These are phyloP conservation scores for Wallacemonas rigidus DNA, from an alignment of 208 protist species.

Conservation along the genomic window DNA sequence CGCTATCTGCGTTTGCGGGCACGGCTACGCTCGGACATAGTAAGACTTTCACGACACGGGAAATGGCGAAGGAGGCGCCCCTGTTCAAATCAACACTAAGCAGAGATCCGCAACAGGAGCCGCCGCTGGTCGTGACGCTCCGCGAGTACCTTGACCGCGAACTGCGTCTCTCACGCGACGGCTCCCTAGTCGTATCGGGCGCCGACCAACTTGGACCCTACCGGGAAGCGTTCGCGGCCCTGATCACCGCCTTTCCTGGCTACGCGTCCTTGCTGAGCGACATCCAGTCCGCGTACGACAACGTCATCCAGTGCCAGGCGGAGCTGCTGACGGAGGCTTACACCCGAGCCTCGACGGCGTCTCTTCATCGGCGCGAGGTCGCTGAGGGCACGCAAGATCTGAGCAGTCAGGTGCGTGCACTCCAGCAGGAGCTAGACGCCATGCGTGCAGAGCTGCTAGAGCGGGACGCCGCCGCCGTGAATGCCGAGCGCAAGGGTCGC, in stretches of 20 bases:
- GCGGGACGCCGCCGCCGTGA: conserved; percentile 26
- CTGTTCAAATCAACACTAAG: conserved; percentile 14
- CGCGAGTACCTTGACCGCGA: conserved; percentile 50
- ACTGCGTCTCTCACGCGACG: conserved; percentile 25
- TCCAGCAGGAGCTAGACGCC: conserved; percentile 38
- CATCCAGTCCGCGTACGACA: conserved; percentile 80
- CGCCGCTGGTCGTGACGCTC: conserved; percentile 31
- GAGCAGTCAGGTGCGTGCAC: conserved; percentile 24
- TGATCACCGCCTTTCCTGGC: conserved; percentile 67
- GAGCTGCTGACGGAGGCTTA: conserved; percentile 60
- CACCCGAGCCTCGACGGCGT: conserved; percentile 12
- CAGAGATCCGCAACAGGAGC: conserved; percentile 19
- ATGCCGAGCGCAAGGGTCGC: conserved; percentile 1
- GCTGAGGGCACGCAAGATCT: conserved; percentile 17
- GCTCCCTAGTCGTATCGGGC: conserved; percentile 22
- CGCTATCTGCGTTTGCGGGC: not conserved
- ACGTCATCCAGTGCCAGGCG: conserved; percentile 77
- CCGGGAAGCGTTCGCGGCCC: conserved; percentile 71
- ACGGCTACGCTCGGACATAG: conserved; percentile 7
- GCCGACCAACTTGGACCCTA: conserved; percentile 65
- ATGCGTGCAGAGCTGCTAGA: conserved; percentile 36
- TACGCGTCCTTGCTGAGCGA: conserved; percentile 71
- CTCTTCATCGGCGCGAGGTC: conserved; percentile 29
- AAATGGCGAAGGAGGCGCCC: conserved; percentile 18
- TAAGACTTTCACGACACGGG: conserved; percentile 1